Conservation (phyloP, 345 rosid genomes). For the Dimocarpus longan region DNA sequence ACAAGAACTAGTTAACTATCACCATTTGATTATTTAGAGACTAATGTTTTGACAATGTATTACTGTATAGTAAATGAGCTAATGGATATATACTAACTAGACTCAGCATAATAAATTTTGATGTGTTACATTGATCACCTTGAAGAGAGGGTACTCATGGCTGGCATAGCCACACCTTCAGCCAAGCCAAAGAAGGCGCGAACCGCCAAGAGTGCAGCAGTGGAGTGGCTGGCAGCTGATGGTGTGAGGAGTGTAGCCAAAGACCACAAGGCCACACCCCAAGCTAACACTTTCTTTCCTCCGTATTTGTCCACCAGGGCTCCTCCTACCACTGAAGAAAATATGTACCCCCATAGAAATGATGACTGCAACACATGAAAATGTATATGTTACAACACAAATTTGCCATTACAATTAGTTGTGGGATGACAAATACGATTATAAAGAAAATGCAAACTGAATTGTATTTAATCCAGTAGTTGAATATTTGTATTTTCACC, state of each 20-base stretch:
- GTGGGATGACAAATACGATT: too few species aligned
- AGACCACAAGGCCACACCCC: constrained; percentile 93
- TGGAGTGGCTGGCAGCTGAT: constrained; percentile 88
- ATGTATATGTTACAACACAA: neutral
- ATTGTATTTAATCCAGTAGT: too few species aligned
- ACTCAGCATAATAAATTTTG: neutral
- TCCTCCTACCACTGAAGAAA: constrained; percentile 88
- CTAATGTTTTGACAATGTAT: neutral
- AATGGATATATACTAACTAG: neutral
- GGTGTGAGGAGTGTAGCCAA: constrained; percentile 91
- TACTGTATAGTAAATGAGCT: neutral
- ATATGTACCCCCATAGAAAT: constrained; percentile 95
- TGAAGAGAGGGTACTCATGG: constrained; percentile 81
- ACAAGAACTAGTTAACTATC: neutral
- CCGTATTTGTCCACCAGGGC: constrained; percentile 85
- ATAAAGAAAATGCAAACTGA: too few species aligned
- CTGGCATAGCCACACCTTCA: constrained; percentile 92
- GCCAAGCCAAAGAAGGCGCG: constrained; percentile 93
- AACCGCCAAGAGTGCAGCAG: constrained; percentile 55
- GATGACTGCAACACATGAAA: constrained; percentile 59
- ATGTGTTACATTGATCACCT: constrained; percentile 42
- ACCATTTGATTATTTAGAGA: neutral
- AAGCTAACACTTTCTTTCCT: constrained; percentile 81
- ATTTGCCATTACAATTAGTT: neutral
- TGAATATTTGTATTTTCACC: too few species aligned